Evolutionary conservation across 257 asterid genomes (phyloP).

Genomic region (Nicotiana otophora): DNA sequence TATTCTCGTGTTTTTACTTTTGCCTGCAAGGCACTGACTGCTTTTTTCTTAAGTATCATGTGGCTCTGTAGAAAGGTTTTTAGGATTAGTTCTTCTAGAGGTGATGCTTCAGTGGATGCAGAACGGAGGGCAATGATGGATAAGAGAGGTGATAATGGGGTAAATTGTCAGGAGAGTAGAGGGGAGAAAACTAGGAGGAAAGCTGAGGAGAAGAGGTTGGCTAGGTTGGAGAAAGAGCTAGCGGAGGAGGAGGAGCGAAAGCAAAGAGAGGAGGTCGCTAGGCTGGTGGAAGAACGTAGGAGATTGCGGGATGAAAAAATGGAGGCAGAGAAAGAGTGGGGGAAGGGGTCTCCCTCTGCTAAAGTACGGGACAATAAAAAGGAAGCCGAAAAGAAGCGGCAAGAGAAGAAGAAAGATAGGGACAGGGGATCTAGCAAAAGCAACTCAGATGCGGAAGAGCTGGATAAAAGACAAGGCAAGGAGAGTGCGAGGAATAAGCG

Average conservation of each 20-base stretch:
- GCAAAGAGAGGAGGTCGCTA: conserved; percentile 95
- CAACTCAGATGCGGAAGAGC: conserved; percentile 81
- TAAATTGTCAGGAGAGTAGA: conserved; percentile 70
- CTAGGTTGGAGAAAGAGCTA: conserved; percentile 88
- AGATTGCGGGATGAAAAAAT: conserved; percentile 68
- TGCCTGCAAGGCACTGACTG: conserved; percentile 50
- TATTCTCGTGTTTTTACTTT: conserved; percentile 59
- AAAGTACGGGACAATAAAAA: conserved; percentile 55
- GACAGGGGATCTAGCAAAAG: conserved; percentile 88
- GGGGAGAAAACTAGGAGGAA: conserved; percentile 93
- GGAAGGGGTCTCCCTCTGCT: conserved; percentile 51
- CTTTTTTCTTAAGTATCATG: conserved; percentile 43
- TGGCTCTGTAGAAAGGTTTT: conserved; percentile 89
- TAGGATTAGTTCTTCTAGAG: conserved; percentile 65
- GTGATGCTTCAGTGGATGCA: conserved; percentile 53
- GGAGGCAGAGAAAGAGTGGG: conserved; percentile 74
- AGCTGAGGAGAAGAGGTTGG: conserved; percentile 95
- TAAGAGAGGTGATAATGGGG: conserved; percentile 61
- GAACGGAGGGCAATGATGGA: conserved; percentile 54
- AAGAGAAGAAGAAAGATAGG: conserved; percentile 71
- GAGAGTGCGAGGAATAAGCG: conserved; percentile 54
- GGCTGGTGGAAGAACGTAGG: conserved; percentile 92
- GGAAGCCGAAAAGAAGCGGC: conserved; percentile 75
- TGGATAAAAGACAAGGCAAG: conserved; percentile 62
- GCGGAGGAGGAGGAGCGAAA: conserved; percentile 96